Evolutionary conservation across 306 rosid genomes (phyloP), one percentile per base, ranked within the genome.

Genomic region (Urtica urens): DNA sequence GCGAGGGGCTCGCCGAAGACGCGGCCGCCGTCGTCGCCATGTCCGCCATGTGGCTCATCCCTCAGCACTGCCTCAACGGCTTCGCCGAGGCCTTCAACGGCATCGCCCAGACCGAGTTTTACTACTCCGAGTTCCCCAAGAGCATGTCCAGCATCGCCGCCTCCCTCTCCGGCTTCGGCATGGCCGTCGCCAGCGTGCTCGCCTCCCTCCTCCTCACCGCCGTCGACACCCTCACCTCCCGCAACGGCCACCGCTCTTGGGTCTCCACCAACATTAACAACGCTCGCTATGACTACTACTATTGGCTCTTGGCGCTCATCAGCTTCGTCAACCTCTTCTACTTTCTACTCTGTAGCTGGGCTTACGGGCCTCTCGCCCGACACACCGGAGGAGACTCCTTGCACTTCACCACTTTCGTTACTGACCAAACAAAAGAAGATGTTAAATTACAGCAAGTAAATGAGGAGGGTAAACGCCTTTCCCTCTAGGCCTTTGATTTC

Each of bases 41-140:
- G 80, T 78, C 93, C 10, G 83, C 86, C 4, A 38, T 70, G 59
- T 82, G 93, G 93, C 80, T 82, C 38, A 30, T 78, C 3, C 75
- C 75, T 5, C 93, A 78, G 7, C 37, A 64, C 16, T 33, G 60
- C 53, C 35, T 78, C 57, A 20, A 21, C 29, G 93, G 93, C 6
- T 68, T 78, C 2, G 83, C 74, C 6, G 86, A 82, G 58, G 93
- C 93, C 39, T 71, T 75, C 12, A 82, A 56, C 15, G 62, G 58
- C 0, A 70, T 82, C 5, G 93, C 72, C 23, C 86, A 82, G 51
- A 64, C 73, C 1, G 93, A 82, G 66, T 75, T 82, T 56, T 79
- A 76, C 58, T 83, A 79, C 44, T 50, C 78, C 0, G 87, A 79
- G 58, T 79, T 83, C 21, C 94, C 94, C 0, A 68, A 72, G 45